These are phyloP conservation scores for Azolla pinnata DNA, from an alignment of 75 land plant genomes.

Conservation along the genomic window DNA sequence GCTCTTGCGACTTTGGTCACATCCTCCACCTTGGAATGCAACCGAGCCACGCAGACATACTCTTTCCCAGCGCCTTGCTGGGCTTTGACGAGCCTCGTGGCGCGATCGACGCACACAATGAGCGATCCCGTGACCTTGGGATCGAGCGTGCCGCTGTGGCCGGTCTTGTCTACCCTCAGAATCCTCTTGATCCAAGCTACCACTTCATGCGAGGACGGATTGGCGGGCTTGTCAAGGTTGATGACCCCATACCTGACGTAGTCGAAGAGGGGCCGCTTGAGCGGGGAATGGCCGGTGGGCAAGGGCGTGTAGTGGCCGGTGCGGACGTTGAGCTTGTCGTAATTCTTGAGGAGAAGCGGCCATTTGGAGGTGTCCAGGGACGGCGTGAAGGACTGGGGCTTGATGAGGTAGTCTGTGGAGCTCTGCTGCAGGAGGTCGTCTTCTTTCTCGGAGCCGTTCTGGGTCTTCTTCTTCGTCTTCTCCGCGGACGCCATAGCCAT, in stretches of 20 bases:
- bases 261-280: constrained; percentile 75
- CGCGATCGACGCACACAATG: constrained; percentile 85
- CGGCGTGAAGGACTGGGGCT: constrained; percentile 74
- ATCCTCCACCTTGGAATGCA: constrained; percentile 72
- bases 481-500: constrained; percentile 6
- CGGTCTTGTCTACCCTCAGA: constrained; percentile 72
- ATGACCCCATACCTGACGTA: constrained; percentile 83
- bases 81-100: constrained; percentile 83
- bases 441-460: constrained; percentile 4
- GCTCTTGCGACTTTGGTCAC: constrained; percentile 68
- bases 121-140: constrained; percentile 93
- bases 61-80: constrained; percentile 97
- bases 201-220: constrained; percentile 91
- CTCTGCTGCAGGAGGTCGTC: constrained; percentile 9
- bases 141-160: constrained; percentile 86
- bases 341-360: constrained; percentile 94
- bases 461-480: constrained; percentile 15
- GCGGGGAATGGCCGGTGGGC: constrained; percentile 71
- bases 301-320: constrained; percentile 97
- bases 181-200: constrained; percentile 97
- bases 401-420: constrained; percentile 56
- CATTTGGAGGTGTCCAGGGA: constrained; percentile 75
- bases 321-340: constrained; percentile 85
- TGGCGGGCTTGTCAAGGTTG: constrained; percentile 88
- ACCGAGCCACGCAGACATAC: constrained; percentile 86